Base-by-base conservation (phyloP, 2,329 filamentous ascomycete genomes). In the Xylariales sp. region DNA sequence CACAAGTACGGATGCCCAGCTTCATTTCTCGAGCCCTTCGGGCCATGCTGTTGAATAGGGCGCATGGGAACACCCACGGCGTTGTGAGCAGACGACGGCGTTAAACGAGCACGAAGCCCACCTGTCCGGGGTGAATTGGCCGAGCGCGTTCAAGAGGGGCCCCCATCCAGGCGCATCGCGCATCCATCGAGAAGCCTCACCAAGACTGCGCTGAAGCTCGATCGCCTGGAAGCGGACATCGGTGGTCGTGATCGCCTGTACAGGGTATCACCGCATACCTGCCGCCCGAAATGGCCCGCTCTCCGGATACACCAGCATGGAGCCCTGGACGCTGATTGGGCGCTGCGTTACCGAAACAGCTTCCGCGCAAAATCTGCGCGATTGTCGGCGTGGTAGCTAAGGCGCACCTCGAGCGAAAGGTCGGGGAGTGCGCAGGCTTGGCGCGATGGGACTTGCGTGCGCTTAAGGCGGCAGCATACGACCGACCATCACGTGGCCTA, bases 51-150 rank as follows among this genome's bases (percentile, higher is more conserved):
- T 68, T 80, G 14, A 62, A 75, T 45, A 46, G 76, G 3, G 73
- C 78, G 1, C 67, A 77, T 46, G 80, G 79, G n/a, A 73, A 46
- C 75, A 74, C 28, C 80, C 2, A 46, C 74, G 28, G 75, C 69
- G 3, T 73, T 82, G 30, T 69, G 73, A 57, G 78, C 80, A 12
- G 71, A 77, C 5, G 79, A 82, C 71, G 69, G 69, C 8, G 68
- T 82, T 48, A 23, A 23, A 23, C 66, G 79, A 18, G 74, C 75
- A 57, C 78, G 80, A 48, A 80, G 78, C 70, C 73, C 76, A 14
- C 79, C 78, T 1, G 62, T 81, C 34, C 73, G 76, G 41, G 72
- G 71, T 45, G 76, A 80, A 46, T 76, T 81, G 53, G 32, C 77
- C 3, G 79, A 80, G 53, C 78, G 78, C 53, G 73, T 81, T 34